phyloP scores from a whole-genome alignment of 2,329 filamentous ascomycete species.

The Cladosporium phlei region DNA sequence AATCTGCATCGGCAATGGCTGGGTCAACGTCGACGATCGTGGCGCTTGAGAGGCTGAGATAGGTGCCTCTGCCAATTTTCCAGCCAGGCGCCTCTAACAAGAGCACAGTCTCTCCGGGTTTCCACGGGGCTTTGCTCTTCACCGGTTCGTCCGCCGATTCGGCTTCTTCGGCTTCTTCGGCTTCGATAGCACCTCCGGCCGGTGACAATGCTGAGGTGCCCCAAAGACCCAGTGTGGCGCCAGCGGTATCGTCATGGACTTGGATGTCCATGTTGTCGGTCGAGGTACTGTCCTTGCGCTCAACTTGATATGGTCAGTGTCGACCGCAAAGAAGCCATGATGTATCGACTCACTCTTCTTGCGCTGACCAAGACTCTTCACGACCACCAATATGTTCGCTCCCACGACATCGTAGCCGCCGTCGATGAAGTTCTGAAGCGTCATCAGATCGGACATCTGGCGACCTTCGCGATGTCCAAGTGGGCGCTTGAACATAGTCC shows the following conservation, averaged over 20 bases:
- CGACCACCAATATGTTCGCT: conserved; percentile 52
- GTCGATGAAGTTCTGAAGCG: conserved; percentile 50
- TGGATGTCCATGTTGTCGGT: conserved; percentile 47
- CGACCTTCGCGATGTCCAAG: conserved; percentile 38
- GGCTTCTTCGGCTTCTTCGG: conserved; percentile 1
- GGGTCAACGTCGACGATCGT: conserved; percentile 55
- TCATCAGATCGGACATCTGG: conserved; percentile 50
- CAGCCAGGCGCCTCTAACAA: conserved; percentile 29
- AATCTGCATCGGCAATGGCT: conserved; percentile 48
- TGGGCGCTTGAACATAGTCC: conserved; percentile 43
- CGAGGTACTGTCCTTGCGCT: conserved; percentile 43
- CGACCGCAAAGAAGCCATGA: neutral
- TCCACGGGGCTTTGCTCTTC: conserved; percentile 21
- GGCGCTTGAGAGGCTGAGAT: conserved; percentile 37
- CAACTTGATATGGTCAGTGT: conserved; percentile 32
- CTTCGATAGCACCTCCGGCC: conserved; percentile 9
- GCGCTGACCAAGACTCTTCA: conserved; percentile 52
- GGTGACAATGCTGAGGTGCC: conserved; percentile 40
- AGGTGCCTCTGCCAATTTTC: conserved; percentile 28
- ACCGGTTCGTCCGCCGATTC: conserved; percentile 9
- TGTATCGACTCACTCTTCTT: conserved; percentile 39
- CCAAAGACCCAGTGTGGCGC: conserved; percentile 53
- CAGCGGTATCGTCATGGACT: conserved; percentile 56
- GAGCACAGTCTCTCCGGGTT: conserved; percentile 28
- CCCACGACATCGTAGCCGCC: conserved; percentile 51